Conservation (phyloP, 1,284 basidiomycete species). For the Vanrija sp. region DNA sequence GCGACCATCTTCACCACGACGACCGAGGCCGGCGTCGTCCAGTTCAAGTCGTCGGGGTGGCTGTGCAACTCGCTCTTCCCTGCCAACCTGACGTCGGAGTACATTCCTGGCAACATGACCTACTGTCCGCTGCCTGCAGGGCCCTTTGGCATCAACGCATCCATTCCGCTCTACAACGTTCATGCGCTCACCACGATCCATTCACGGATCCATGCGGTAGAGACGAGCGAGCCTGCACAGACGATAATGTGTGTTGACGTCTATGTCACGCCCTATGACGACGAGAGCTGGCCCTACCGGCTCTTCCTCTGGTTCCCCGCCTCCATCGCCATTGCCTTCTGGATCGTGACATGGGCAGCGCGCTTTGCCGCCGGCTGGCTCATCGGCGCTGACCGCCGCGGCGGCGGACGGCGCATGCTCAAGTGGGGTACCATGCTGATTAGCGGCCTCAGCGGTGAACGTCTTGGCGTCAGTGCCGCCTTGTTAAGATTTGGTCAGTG, state of each 20-base stretch:
- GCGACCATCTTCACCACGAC: conserved; percentile 82
- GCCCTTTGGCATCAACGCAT: conserved; percentile 73
- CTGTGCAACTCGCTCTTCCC: conserved; percentile 71
- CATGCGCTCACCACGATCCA: conserved; percentile 77
- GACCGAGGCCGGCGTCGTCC: conserved; percentile 69
- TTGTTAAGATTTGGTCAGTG: conserved; percentile 78
- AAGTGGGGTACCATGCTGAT: conserved; percentile 78
- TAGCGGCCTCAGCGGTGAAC: conserved; percentile 88
- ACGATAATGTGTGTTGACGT: conserved; percentile 81
- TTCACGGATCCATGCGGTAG: conserved; percentile 80
- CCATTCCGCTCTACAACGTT: conserved; percentile 64
- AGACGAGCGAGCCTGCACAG: conserved; percentile 62
- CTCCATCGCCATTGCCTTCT: conserved; percentile 71
- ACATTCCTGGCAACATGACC: conserved; percentile 50
- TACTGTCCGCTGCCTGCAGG: conserved; percentile 74
- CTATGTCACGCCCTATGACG: conserved; percentile 67
- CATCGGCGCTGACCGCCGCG: conserved; percentile 33
- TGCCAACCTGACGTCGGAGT: conserved; percentile 57
- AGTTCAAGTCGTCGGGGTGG: conserved; percentile 65
- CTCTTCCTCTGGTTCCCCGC: conserved; percentile 81
- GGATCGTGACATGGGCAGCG: conserved; percentile 71
- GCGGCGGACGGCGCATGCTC: conserved; percentile 29
- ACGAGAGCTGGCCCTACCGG: conserved; percentile 63
- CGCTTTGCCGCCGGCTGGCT: conserved; percentile 76
- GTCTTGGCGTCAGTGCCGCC: conserved; percentile 76